phyloP scores from a whole-genome alignment of 106 monocot species.

The Phalaenopsis equestris region DNA sequence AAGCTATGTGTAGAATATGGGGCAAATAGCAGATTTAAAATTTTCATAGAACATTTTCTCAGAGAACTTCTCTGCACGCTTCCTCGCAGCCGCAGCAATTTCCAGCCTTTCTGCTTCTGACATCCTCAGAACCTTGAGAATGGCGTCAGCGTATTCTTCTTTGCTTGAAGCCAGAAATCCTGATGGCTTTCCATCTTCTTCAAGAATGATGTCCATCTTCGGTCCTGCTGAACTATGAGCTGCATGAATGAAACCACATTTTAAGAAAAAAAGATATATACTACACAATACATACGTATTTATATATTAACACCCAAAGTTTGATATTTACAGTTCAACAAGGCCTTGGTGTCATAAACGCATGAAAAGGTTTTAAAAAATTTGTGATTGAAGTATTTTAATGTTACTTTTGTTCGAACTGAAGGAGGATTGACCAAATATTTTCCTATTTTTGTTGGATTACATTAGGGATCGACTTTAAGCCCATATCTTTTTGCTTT shows the following conservation, averaged over 20 bases:
- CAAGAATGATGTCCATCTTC: slow-evolving; percentile 75
- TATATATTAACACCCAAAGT: no score
- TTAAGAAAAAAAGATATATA: neutral
- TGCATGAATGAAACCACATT: slow-evolving; percentile 13
- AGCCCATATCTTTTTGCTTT: no score
- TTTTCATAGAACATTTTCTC: slow-evolving; percentile 50
- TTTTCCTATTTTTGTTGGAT: no score
- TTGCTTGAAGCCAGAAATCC: slow-evolving; percentile 65
- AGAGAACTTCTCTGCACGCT: slow-evolving; percentile 67
- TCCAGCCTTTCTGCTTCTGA: slow-evolving; percentile 57
- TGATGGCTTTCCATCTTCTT: slow-evolving; percentile 59
- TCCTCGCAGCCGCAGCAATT: slow-evolving; percentile 67
- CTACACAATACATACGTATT: no score
- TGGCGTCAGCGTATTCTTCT: slow-evolving; percentile 79
- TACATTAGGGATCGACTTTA: no score
- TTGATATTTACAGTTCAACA: no score
- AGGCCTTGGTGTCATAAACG: no score
- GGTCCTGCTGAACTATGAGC: slow-evolving; percentile 93
- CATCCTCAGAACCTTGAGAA: slow-evolving; percentile 65
- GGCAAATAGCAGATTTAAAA: slow-evolving; percentile 56
- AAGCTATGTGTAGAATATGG: slow-evolving; percentile 15
- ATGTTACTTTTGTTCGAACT: no score
- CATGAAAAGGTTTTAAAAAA: no score
- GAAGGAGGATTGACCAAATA: no score
- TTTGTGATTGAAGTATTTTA: no score